Base-by-base conservation (phyloP, 495 filamentous ascomycete genomes). In the Pyrenula massariospora region DNA sequence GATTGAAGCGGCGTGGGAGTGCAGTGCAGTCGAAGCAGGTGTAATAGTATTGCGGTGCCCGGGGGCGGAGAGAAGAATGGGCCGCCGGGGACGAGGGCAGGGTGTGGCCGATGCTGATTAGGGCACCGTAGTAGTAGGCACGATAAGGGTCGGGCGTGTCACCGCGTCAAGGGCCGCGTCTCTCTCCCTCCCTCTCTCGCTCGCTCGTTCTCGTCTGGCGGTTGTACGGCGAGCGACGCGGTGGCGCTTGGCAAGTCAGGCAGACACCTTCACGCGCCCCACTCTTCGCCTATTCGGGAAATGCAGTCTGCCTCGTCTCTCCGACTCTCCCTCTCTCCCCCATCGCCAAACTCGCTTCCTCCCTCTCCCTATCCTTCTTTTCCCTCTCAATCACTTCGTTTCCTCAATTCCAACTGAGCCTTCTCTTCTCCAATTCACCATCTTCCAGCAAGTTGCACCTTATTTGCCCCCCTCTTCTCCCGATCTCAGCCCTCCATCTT, bases 221-320 rank as follows among this genome's bases (percentile, higher is more conserved):
- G 49, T 19, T 25, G 31, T 11, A 12, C 19, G 25, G 21, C n/a
- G n/a, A 3, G 31, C 21, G 19, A 50, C 19, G 15, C 3, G 42
- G 24, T 19, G 52, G 53, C 20, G 31, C 25, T 21, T 25, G 52
- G 54, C 20, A 47, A 20, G 49, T 58, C 48, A 1, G n/a, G 70
- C 82, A 62, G 76, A 88, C 85, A 89, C 89, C 86, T 86, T 89
- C 66, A 88, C 88, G 8, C 15, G 8, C 15, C 31, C 31, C 31
- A 5, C 8, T 15, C 8, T 15, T 42, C 5, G 31, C 31, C 15
- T 5, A 8, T 42, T 15, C 15, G 31, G 31, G 31, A 8, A 42
- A 42, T 42, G 8, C 5, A 42, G 31, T 42, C 31, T 42, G 31
- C 31, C 31, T 42, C 31, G 31, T 42, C 31, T 42, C 31, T 42